Evolutionary conservation across 2,329 filamentous ascomycete species (phyloP).

Genomic region (Exserohilum turcica): DNA sequence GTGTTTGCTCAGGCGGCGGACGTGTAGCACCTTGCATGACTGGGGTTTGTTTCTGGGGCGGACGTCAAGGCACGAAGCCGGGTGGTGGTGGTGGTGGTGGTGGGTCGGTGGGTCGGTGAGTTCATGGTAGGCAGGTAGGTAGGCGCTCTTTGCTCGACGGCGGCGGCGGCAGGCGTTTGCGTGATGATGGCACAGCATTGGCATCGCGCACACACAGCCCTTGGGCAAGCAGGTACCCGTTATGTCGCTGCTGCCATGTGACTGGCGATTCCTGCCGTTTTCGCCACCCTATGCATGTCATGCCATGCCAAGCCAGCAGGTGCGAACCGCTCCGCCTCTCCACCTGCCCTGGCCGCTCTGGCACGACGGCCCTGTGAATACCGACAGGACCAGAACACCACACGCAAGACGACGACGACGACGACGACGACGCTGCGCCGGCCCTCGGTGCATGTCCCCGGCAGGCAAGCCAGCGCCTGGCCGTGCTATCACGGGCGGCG

Average conservation of each 20-base stretch:
- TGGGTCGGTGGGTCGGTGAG: too few species aligned
- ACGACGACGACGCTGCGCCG: too few species aligned
- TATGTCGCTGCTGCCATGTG: slow-evolving; percentile 20
- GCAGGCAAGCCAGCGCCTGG: neutral
- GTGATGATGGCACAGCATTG: neutral
- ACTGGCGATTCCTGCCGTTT: slow-evolving; percentile 12
- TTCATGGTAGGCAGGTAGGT: neutral
- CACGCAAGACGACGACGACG: too few species aligned
- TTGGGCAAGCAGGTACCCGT: slow-evolving; percentile 27
- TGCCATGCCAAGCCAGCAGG: slow-evolving; percentile 18
- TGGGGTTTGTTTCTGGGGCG: too few species aligned
- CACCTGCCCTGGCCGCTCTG: neutral
- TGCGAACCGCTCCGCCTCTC: slow-evolving; percentile 19
- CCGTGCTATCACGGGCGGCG: slow-evolving; percentile 9
- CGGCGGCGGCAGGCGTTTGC: neutral
- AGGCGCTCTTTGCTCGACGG: too few species aligned
- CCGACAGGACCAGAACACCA: too few species aligned
- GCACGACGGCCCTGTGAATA: too few species aligned
- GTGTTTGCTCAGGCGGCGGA: slow-evolving; percentile 12
- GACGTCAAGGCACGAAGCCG: too few species aligned
- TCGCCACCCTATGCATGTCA: slow-evolving; percentile 5
- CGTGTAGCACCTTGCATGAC: slow-evolving; percentile 4
- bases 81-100: too few species aligned
- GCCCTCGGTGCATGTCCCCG: too few species aligned
- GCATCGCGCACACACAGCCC: slow-evolving; percentile 5